These are phyloP conservation scores for Asterochloris erici DNA, from an alignment of 139 green algal genomes.

Conservation along the genomic window DNA sequence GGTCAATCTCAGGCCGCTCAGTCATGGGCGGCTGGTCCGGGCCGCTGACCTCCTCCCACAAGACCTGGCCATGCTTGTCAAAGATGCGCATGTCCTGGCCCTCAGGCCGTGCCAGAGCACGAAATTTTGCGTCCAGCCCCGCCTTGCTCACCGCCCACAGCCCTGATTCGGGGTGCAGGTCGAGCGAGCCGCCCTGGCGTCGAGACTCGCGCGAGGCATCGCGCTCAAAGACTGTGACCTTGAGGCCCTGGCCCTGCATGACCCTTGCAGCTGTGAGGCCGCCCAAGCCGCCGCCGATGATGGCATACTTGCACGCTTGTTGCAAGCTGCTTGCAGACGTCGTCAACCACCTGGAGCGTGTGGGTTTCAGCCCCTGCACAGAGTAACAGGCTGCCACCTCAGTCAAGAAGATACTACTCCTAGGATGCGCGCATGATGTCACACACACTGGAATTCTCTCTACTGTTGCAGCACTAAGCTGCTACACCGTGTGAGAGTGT, in stretches of 20 bases:
- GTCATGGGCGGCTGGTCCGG: neutral
- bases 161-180: slow-evolving; percentile 1
- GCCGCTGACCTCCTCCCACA: slow-evolving; percentile 7
- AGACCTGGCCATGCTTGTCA: neutral
- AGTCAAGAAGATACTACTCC: too few relatives aligned
- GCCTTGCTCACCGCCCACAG: slow-evolving; percentile 13
- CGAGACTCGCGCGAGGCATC: neutral
- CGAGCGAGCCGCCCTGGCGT: neutral
- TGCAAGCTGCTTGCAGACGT: too few relatives aligned
- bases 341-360: too few relatives aligned
- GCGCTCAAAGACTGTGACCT: slow-evolving; percentile 10
- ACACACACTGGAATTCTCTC: too few relatives aligned
- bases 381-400: too few relatives aligned
- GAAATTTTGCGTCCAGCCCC: neutral
- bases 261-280: neutral
- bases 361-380: too few relatives aligned
- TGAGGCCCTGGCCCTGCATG: slow-evolving; percentile 5
- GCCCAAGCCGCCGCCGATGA: slow-evolving; percentile 6
- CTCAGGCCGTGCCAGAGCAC: neutral
- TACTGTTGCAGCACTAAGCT: too few relatives aligned
- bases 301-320: slow-evolving; percentile 1
- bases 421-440: too few relatives aligned
- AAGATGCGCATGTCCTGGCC: slow-evolving; percentile 3
- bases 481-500: too few relatives aligned
- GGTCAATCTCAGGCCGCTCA: slow-evolving; percentile 4